These are phyloP conservation scores for Bruguiera parviflora DNA, from an alignment of 345 rosid species.

Conservation along the genomic window DNA sequence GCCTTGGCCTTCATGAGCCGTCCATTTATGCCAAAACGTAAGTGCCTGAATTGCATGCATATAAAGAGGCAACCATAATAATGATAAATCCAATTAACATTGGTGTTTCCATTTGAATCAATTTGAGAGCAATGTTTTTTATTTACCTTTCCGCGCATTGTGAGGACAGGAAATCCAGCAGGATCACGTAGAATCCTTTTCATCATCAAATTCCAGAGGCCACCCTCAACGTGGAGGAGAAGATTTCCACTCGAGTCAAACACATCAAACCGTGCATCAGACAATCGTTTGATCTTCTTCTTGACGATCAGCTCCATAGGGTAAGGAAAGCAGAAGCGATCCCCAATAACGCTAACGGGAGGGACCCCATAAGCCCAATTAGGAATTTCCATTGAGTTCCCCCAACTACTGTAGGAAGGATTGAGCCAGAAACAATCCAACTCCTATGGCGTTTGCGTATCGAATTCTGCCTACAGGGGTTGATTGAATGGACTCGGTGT, in stretches of 20 bases:
- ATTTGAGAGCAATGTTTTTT: too few species aligned
- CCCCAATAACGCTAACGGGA: conserved; percentile 45
- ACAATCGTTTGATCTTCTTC: conserved; percentile 38
- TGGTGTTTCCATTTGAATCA: too few species aligned
- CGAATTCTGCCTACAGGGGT: too few species aligned
- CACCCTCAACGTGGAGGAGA: conserved; percentile 52
- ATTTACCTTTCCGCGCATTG: conserved; percentile 50
- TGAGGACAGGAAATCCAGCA: conserved; percentile 48
- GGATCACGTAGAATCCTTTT: conserved; percentile 52
- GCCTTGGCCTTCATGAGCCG: conserved; percentile 53
- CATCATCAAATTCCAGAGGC: conserved; percentile 39
- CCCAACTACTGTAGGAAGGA: neutral
- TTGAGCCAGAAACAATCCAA: neutral
- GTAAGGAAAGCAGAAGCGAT: conserved; percentile 50
- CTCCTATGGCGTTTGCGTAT: neutral
- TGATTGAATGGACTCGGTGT: too few species aligned
- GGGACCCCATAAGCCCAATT: conserved; percentile 18
- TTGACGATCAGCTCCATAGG: conserved; percentile 48
- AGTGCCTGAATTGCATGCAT: conserved; percentile 28
- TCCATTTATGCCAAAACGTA: conserved; percentile 49
- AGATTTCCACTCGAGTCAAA: conserved; percentile 46
- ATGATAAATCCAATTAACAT: too few species aligned
- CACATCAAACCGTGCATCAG: conserved; percentile 39
- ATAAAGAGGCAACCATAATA: too few species aligned
- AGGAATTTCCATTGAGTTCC: conserved; percentile 12